These are phyloP conservation scores for Hanseniaspora occidentalis DNA, from an alignment of 805 yeast genomes.

Conservation along the genomic window DNA sequence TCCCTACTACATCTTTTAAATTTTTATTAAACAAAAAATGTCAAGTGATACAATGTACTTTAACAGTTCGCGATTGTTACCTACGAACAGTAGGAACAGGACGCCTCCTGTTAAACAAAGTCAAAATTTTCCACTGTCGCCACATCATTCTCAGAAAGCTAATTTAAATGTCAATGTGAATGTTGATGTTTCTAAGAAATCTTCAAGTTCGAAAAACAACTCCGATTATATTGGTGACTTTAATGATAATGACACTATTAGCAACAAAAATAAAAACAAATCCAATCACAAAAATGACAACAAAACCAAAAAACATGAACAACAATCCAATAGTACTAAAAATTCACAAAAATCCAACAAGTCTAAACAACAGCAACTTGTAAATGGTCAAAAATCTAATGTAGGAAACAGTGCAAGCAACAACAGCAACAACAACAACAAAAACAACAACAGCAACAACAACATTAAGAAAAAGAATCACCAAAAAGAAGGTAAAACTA, in stretches of 20 bases:
- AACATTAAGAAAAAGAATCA: slow-evolving; percentile 1
- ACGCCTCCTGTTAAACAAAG: slow-evolving; percentile 4
- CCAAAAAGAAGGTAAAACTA: no score
- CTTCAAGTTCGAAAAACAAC: no score
- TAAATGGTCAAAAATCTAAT: slow-evolving; percentile 23
- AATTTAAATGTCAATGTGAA: no score
- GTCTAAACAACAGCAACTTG: slow-evolving; percentile 19
- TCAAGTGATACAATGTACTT: slow-evolving; percentile 23
- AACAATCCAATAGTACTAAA: no score
- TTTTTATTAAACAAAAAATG: slow-evolving; percentile 12
- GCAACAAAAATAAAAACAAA: no score
- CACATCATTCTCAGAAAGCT: background rate
- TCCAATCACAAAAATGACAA: background rate
- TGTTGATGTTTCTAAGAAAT: no score
- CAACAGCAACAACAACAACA: slow-evolving; percentile 5
- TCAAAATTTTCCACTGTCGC: background rate
- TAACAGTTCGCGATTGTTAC: slow-evolving; percentile 20
- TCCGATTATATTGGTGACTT: no score
- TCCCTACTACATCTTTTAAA: background rate
- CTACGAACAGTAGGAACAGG: slow-evolving; percentile 16
- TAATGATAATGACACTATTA: no score
- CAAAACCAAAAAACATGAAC: slow-evolving; percentile 8
- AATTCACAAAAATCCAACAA: slow-evolving; percentile 2
- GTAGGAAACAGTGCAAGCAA: slow-evolving; percentile 19
- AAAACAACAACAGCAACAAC: background rate